phyloP scores from a whole-genome alignment of 768 basidiomycete genomes.

The Leccinum ochraceum region DNA sequence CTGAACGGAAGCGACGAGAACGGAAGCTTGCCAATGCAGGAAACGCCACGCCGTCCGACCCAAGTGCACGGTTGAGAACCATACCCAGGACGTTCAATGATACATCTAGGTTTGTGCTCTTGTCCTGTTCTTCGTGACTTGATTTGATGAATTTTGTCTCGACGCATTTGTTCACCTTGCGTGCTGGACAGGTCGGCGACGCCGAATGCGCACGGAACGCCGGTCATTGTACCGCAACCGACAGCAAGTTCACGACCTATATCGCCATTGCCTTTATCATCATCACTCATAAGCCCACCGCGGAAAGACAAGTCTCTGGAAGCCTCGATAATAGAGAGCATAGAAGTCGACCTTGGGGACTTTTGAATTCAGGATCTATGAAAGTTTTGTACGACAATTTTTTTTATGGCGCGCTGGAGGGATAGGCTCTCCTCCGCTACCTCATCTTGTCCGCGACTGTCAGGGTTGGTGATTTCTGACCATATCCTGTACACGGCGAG shows the following conservation, averaged over 20 bases:
- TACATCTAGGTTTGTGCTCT: conserved; percentile 57
- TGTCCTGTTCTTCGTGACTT: conserved; percentile 8
- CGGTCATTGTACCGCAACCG: conserved; percentile 35
- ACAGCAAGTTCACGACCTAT: conserved; percentile 32
- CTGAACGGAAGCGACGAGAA: conserved; percentile 70
- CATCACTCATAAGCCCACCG: conserved; percentile 27
- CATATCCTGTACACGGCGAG: conserved; percentile 6
- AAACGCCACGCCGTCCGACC: conserved; percentile 49
- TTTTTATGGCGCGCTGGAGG: not conserved
- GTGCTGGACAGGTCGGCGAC: conserved; percentile 36
- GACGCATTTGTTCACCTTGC: conserved; percentile 9
- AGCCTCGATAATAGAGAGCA: conserved; percentile 57
- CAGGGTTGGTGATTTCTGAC: conserved; percentile 4
- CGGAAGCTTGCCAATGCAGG: conserved; percentile 53
- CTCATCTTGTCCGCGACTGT: conserved; percentile 2
- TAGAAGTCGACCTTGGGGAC: conserved; percentile 80
- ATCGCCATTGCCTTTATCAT: conserved; percentile 37
- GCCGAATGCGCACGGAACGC: conserved; percentile 52
- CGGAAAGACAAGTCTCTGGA: conserved; percentile 49
- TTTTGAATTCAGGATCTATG: conserved; percentile 44
- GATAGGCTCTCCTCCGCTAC: not conserved
- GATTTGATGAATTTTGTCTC: conserved; percentile 21
- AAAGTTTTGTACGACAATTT: conserved; percentile 7
- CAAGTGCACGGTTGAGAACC: conserved; percentile 69
- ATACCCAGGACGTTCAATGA: conserved; percentile 57